Conservation (phyloP, 495 filamentous ascomycete genomes). For the Pseudoneurospora amorphoporcata region DNA sequence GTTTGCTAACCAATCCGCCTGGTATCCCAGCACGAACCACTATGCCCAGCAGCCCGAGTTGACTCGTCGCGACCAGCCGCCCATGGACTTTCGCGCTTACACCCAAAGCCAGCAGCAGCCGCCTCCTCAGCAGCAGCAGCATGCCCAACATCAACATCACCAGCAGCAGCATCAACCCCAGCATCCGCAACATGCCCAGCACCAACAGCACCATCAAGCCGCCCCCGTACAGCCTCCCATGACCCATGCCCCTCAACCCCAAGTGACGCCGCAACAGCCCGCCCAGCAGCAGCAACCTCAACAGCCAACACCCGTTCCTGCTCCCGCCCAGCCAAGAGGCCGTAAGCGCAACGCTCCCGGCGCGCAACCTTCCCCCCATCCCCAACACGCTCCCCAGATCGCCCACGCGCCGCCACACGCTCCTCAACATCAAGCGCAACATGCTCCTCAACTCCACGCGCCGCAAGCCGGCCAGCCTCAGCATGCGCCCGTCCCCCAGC, state of each 20-base stretch:
- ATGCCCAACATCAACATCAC: slow-evolving; percentile 21
- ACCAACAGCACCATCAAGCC: slow-evolving; percentile 27
- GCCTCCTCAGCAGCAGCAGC: slow-evolving; percentile 18
- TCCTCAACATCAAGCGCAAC: slow-evolving; percentile 9
- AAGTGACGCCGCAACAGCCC: slow-evolving; percentile 11
- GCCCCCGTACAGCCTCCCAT: slow-evolving; percentile 31
- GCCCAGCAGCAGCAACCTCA: slow-evolving; percentile 34
- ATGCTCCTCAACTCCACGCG: slow-evolving; percentile 14
- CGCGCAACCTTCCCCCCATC: slow-evolving; percentile 11
- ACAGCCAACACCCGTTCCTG: slow-evolving; percentile 31
- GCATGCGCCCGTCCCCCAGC: slow-evolving; percentile 10
- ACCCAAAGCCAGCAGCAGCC: slow-evolving; percentile 24
- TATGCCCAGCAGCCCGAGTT: slow-evolving; percentile 32
- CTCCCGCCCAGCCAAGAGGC: slow-evolving; percentile 11
- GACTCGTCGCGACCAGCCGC: slow-evolving; percentile 30
- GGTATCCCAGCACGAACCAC: slow-evolving; percentile 22
- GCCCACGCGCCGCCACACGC: slow-evolving; percentile 9
- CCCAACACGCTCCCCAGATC: slow-evolving; percentile 10
- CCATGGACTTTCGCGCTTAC: slow-evolving; percentile 16
- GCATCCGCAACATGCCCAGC: slow-evolving; percentile 16
- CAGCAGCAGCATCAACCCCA: slow-evolving; percentile 18
- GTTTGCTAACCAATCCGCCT: slow-evolving; percentile 23
- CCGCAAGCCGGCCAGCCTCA: slow-evolving; percentile 11
- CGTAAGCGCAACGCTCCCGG: slow-evolving; percentile 24
- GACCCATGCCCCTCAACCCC: slow-evolving; percentile 25